Evolutionary conservation across 148 eudicot genomes (phyloP).

Genomic region (Oxyria digyna): DNA sequence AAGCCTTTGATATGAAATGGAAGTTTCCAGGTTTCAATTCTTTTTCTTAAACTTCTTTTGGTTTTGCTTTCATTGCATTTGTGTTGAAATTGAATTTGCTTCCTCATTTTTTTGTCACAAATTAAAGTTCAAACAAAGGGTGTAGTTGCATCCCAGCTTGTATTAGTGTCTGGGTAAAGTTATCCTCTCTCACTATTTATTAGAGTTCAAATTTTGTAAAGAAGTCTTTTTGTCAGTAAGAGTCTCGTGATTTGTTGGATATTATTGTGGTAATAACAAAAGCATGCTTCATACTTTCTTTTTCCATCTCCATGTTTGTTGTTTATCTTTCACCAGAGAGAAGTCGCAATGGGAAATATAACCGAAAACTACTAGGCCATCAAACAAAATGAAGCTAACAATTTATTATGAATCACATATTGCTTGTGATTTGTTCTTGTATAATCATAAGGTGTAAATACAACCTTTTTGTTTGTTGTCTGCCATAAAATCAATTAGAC

Average conservation of each 20-base stretch:
- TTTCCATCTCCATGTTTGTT: not conserved
- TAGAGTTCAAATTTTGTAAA: slow-evolving; percentile 31
- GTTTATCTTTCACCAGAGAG: not conserved
- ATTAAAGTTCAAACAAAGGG: slow-evolving; percentile 8
- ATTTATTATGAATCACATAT: not conserved
- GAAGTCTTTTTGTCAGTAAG: not conserved
- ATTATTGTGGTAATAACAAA: not conserved
- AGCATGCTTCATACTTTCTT: not conserved
- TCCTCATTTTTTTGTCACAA: slow-evolving; percentile 11
- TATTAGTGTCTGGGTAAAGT: slow-evolving; percentile 58
- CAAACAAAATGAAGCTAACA: not conserved
- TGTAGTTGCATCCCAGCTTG: slow-evolving; percentile 42
- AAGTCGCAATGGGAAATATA: not conserved
- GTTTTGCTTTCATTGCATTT: not conserved
- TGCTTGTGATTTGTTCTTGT: not conserved
- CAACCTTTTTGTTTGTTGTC: not conserved
- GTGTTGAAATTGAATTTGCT: slow-evolving; percentile 8
- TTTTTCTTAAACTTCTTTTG: not conserved
- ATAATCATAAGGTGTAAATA: not conserved
- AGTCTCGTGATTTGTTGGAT: slow-evolving; percentile 1
- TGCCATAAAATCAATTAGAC: slow-evolving; percentile 4
- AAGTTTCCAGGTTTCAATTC: slow-evolving; percentile 7
- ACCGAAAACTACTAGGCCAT: not conserved
- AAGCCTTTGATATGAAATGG: not conserved
- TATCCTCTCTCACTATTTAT: slow-evolving; percentile 15